Evolutionary conservation across 2,329 filamentous ascomycete genomes (phyloP).

Genomic region (Blastomyces silverae): DNA sequence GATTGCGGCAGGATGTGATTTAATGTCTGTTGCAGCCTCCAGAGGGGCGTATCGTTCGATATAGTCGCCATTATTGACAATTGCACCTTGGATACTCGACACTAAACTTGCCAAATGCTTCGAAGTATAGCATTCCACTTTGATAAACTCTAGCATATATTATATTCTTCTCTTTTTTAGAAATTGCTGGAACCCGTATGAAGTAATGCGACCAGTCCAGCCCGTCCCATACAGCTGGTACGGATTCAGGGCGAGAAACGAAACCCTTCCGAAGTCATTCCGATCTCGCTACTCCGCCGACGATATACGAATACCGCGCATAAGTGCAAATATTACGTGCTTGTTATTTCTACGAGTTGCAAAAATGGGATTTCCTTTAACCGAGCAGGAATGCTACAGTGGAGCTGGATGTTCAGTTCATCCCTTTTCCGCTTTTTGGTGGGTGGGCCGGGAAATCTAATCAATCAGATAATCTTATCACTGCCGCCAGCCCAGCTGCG

Average conservation of each 20-base stretch:
- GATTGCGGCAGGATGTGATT: constrained; percentile 23
- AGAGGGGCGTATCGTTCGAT: constrained; percentile 19
- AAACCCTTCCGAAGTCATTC: not conserved
- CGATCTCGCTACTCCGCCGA: constrained; percentile 4
- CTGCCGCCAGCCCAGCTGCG: too few species aligned
- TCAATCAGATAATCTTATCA: constrained; percentile 17
- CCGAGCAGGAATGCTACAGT: not conserved
- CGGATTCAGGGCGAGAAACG: not conserved
- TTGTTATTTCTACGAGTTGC: not conserved
- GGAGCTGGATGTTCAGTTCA: not conserved
- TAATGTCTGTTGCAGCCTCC: constrained; percentile 24
- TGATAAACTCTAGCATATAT: not conserved
- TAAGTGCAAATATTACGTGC: not conserved
- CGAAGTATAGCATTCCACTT: not conserved
- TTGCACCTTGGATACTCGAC: not conserved
- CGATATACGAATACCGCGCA: not conserved
- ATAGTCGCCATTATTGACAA: constrained; percentile 17
- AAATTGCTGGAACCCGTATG: not conserved
- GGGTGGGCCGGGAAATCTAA: constrained; percentile 6
- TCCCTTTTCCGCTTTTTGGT: not conserved
- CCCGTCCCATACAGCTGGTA: not conserved
- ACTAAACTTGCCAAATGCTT: not conserved
- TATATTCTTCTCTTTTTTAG: not conserved
- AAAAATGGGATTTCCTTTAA: not conserved
- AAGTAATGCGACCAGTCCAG: not conserved